Conservation (phyloP, 139 green algal genomes). For the Asterochloris erici region DNA sequence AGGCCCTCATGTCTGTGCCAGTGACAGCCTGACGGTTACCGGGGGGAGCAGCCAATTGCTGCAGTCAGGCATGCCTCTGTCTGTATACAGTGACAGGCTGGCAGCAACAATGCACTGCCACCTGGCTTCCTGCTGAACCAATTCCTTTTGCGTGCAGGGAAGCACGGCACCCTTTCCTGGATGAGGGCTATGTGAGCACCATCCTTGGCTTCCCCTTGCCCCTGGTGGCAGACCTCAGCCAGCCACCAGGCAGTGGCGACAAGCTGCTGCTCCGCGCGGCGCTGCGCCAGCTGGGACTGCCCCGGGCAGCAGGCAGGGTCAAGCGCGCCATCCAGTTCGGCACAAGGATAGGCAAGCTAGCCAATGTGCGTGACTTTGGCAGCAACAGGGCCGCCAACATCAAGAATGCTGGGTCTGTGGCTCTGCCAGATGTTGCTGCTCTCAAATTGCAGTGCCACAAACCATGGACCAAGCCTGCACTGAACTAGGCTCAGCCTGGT, state of each 20-base stretch:
- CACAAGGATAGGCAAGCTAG: conserved; percentile 71
- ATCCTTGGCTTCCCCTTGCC: conserved; percentile 51
- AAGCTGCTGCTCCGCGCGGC: conserved; percentile 79
- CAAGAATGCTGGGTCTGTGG: conserved; percentile 48
- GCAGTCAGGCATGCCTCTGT: too few relatives aligned
- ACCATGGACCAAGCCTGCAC: too few relatives aligned
- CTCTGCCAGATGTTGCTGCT: not conserved
- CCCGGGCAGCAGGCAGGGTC: conserved; percentile 48
- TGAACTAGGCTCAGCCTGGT: too few relatives aligned
- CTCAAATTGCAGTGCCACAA: too few relatives aligned
- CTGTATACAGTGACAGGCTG: too few relatives aligned
- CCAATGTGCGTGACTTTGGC: conserved; percentile 83
- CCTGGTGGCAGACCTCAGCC: conserved; percentile 41
- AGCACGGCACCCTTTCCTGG: conserved; percentile 86
- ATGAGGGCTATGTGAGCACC: conserved; percentile 72
- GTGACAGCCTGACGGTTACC: too few relatives aligned
- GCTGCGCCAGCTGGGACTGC: conserved; percentile 60
- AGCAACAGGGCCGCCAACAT: conserved; percentile 79
- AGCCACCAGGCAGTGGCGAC: conserved; percentile 69
- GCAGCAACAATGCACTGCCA: too few relatives aligned
- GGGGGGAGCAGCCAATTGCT: too few relatives aligned
- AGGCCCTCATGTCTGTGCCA: too few relatives aligned
- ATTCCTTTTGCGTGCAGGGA: conserved; percentile 39
- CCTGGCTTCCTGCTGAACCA: too few relatives aligned
- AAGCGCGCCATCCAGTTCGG: conserved; percentile 97